Evolutionary conservation across 1,284 basidiomycete genomes (phyloP).

Genomic region (Cryptococcus floricola): DNA sequence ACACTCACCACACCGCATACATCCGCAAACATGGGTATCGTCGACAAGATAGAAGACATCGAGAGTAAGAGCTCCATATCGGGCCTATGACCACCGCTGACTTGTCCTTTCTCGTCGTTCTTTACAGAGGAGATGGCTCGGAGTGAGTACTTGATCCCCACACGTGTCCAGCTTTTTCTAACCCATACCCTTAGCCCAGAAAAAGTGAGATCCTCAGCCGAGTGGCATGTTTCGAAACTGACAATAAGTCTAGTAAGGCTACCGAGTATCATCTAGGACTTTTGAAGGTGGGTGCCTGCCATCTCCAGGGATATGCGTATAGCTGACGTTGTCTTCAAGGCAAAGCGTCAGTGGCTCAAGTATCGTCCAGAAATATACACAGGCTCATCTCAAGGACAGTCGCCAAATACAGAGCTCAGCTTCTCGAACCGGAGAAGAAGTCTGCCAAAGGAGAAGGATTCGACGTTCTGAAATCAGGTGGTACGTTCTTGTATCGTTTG

Average conservation of each 20-base stretch:
- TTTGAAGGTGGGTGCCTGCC: conserved; percentile 30
- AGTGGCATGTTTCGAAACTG: background rate
- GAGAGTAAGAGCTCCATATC: conserved; percentile 58
- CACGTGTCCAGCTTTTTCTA: background rate
- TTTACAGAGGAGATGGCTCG: conserved; percentile 84
- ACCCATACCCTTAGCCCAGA: conserved; percentile 63
- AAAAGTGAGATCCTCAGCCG: conserved; percentile 63
- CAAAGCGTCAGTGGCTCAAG: conserved; percentile 30
- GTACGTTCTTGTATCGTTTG: conserved; percentile 27
- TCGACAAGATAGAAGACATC: conserved; percentile 94
- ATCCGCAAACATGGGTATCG: conserved; percentile 65
- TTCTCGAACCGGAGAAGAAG: conserved; percentile 76
- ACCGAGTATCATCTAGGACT: conserved; percentile 77
- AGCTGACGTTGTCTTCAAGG: conserved; percentile 19
- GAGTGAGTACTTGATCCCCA: conserved; percentile 57
- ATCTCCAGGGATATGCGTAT: background rate
- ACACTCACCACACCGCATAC: background rate
- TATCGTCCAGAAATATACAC: background rate
- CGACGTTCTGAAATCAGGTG: conserved; percentile 87
- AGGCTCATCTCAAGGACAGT: conserved; percentile 42
- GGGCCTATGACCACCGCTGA: conserved; percentile 2
- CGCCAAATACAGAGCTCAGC: conserved; percentile 83
- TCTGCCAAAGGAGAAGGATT: conserved; percentile 81
- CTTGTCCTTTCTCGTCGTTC: background rate
- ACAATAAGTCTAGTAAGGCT: conserved; percentile 55